These are phyloP conservation scores for Fragosphaeria purpurea DNA, from an alignment of 2,329 filamentous ascomycete species.

Conservation along the genomic window DNA sequence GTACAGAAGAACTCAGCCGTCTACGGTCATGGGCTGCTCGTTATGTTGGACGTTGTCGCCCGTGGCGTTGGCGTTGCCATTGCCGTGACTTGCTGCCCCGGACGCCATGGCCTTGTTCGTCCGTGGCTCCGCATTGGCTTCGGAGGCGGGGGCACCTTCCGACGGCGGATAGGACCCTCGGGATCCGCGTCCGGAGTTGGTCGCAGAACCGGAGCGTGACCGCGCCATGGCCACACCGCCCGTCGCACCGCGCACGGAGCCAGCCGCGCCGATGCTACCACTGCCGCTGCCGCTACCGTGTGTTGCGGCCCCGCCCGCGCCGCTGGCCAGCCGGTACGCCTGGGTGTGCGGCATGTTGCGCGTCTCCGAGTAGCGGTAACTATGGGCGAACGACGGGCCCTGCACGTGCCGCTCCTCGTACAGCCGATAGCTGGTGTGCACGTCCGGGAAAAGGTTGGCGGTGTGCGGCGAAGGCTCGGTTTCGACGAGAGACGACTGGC, in stretches of 20 bases:
- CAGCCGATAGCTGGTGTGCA: constrained; percentile 21
- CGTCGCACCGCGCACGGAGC: neutral
- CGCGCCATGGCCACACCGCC: neutral
- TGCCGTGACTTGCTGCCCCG: no score
- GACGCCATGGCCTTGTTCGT: no score
- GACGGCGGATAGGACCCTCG: no score
- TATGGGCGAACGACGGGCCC: neutral
- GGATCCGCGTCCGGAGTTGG: neutral
- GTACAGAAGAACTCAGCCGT: no score
- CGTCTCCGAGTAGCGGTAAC: neutral
- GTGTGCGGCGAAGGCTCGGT: constrained; percentile 34
- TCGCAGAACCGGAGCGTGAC: neutral
- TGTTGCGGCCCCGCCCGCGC: neutral
- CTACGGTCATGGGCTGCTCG: no score
- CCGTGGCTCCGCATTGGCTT: no score
- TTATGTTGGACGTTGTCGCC: no score
- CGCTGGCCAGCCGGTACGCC: neutral
- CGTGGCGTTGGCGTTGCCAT: no score
- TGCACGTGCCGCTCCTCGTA: constrained; percentile 16
- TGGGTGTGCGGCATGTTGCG: neutral
- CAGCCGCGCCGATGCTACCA: neutral
- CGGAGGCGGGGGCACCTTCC: no score
- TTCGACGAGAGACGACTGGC: constrained; percentile 30
- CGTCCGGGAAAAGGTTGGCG: constrained; percentile 16
- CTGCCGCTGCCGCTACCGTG: constrained; percentile 1